These are phyloP conservation scores for Penicillium daleae DNA, from an alignment of 495 filamentous ascomycete species.

Conservation along the genomic window DNA sequence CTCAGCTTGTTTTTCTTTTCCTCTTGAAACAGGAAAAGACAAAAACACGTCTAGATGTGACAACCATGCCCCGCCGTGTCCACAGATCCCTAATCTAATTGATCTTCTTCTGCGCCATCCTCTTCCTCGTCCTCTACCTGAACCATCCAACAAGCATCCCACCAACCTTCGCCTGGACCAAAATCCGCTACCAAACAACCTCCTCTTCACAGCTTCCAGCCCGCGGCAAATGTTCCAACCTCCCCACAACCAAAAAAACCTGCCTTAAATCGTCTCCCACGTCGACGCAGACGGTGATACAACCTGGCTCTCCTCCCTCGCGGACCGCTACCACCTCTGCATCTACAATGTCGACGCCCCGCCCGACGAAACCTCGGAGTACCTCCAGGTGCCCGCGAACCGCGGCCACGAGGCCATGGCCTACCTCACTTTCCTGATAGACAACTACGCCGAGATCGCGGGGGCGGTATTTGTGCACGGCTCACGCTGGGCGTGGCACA, in stretches of 20 bases:
- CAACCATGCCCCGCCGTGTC: conserved; percentile 28
- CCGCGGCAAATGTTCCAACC: conserved; percentile 40
- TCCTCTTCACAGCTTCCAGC: conserved; percentile 30
- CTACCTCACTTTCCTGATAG: conserved; percentile 69
- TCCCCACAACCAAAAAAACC: conserved; percentile 38
- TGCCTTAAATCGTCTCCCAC: conserved; percentile 43
- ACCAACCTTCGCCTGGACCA: conserved; percentile 38
- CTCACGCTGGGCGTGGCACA: conserved; percentile 50
- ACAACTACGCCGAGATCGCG: conserved; percentile 61
- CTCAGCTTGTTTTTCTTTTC: background rate
- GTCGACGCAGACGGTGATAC: conserved; percentile 41
- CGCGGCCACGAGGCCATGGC: conserved; percentile 71
- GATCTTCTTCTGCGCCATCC: conserved; percentile 32
- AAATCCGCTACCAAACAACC: conserved; percentile 40
- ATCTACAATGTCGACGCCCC: conserved; percentile 61
- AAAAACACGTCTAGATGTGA: background rate
- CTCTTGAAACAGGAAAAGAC: background rate
- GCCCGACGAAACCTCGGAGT: conserved; percentile 33
- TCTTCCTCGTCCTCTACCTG: conserved; percentile 38
- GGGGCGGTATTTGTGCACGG: conserved; percentile 52
- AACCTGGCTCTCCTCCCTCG: conserved; percentile 40
- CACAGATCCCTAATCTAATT: conserved; percentile 35
- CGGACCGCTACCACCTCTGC: conserved; percentile 44
- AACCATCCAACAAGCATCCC: conserved; percentile 33
- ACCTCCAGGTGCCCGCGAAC: conserved; percentile 62